These are phyloP conservation scores for Colletotrichum sp. DNA, from an alignment of 2,329 filamentous ascomycete genomes.

Conservation along the genomic window DNA sequence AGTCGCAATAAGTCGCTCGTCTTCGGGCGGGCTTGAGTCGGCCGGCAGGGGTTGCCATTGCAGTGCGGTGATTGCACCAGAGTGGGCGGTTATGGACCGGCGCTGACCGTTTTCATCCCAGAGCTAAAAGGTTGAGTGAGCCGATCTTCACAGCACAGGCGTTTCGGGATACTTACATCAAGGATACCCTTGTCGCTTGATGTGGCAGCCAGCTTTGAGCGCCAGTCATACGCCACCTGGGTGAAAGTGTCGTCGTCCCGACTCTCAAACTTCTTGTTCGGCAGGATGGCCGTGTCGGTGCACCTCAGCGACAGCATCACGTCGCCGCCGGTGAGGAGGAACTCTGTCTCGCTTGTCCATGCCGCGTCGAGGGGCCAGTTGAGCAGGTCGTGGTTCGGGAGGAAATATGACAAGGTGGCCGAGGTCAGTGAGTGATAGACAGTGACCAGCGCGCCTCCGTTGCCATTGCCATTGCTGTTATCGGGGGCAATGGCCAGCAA, in stretches of 20 bases:
- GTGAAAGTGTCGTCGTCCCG: slow-evolving; percentile 58
- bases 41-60: slow-evolving; percentile 61
- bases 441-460: slow-evolving; percentile 56
- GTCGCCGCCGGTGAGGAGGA: slow-evolving; percentile 63
- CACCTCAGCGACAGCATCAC: slow-evolving; percentile 54
- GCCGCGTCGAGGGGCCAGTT: slow-evolving; percentile 59
- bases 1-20: slow-evolving; percentile 64
- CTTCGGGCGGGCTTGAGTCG: slow-evolving; percentile 31
- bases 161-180: slow-evolving; percentile 52
- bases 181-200: slow-evolving; percentile 63
- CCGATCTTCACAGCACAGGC: slow-evolving; percentile 14
- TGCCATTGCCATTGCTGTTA: slow-evolving; percentile 29
- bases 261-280: slow-evolving; percentile 54
- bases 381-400: slow-evolving; percentile 55
- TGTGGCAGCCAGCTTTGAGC: slow-evolving; percentile 59
- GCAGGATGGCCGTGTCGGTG: slow-evolving; percentile 49
- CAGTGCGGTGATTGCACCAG: slow-evolving; percentile 60
- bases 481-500: slow-evolving; percentile 63
- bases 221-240: slow-evolving; percentile 60
- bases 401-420: slow-evolving; percentile 50
- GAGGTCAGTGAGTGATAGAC: slow-evolving; percentile 51
- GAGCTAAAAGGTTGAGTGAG: slow-evolving; percentile 39
- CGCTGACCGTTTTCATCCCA: slow-evolving; percentile 60
- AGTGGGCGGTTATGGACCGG: slow-evolving; percentile 62
- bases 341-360: slow-evolving; percentile 64